These are phyloP conservation scores for Vitis hybrid DNA, from an alignment of 177 flowering plant genomes.

Conservation along the genomic window DNA sequence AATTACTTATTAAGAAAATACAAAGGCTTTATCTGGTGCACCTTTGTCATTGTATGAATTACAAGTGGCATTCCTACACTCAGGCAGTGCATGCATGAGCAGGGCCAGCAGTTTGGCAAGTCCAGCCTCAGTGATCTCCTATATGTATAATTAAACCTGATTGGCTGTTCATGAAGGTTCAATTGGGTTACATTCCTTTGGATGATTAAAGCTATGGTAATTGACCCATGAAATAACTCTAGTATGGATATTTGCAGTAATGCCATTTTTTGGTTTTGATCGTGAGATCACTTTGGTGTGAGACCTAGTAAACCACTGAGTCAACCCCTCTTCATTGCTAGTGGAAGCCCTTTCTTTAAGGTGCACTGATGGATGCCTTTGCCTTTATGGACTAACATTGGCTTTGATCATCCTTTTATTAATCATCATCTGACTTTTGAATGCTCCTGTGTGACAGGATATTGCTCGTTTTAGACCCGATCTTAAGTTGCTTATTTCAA, in stretches of 20 bases:
- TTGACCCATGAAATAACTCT: neutral
- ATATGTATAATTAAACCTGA: neutral
- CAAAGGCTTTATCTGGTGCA: too few species aligned
- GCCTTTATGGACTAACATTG: neutral
- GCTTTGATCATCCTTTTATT: neutral
- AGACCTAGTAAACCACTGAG: neutral
- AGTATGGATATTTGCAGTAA: neutral
- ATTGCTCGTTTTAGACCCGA: conserved; percentile 89
- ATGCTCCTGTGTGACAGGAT: conserved; percentile 47
- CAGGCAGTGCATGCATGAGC: neutral
- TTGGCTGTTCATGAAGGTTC: neutral
- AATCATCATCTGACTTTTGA: neutral
- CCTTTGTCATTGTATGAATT: too few species aligned
- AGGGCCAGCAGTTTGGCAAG: neutral
- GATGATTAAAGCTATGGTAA: neutral
- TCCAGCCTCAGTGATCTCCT: neutral
- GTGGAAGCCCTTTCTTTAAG: neutral
- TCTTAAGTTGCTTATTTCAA: conserved; percentile 89
- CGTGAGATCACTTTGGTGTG: neutral
- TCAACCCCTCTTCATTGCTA: neutral
- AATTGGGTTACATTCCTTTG: neutral
- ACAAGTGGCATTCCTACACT: too few species aligned
- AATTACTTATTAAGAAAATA: neutral
- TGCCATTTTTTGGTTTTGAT: neutral
- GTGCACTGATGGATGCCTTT: neutral